Conservation (phyloP, 495 filamentous ascomycete genomes). For the Aspergillus coremiiformis region DNA sequence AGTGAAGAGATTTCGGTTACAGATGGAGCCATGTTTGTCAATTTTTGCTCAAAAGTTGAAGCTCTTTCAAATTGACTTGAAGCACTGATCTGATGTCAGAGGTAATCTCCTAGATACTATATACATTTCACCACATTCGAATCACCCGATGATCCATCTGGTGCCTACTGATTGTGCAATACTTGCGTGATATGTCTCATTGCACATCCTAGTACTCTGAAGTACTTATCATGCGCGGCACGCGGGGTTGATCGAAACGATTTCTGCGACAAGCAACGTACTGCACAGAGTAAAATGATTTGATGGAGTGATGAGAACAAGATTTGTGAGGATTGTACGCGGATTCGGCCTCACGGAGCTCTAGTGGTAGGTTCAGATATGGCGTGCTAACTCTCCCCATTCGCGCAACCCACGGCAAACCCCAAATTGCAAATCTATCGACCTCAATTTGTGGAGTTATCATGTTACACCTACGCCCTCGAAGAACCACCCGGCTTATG, state of each 20-base stretch:
- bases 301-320: background rate
- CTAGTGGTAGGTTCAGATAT: conserved; percentile 4
- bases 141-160: conserved; percentile 9
- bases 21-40: conserved; percentile 47
- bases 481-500: background rate
- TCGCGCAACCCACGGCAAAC: conserved; percentile 13
- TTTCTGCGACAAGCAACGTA: background rate
- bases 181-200: conserved; percentile 20
- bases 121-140: conserved; percentile 4
- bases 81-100: background rate
- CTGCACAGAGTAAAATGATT: background rate
- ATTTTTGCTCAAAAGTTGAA: background rate
- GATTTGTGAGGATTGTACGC: background rate
- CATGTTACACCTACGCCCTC: background rate
- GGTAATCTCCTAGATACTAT: conserved; percentile 15
- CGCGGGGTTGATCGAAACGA: conserved; percentile 1
- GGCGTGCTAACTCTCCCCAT: conserved; percentile 12
- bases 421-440: background rate
- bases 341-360: background rate
- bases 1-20: conserved; percentile 39
- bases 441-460: background rate
- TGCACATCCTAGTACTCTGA: background rate
- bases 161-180: conserved; percentile 15
- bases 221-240: too few species aligned
- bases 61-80: background rate